A percentile compares a stretch with the other conserved stretches of the same genome.
Evolutionary conservation across 2,329 filamentous ascomycete genomes (phyloP).

Genomic region (Penicillium sp.): DNA sequence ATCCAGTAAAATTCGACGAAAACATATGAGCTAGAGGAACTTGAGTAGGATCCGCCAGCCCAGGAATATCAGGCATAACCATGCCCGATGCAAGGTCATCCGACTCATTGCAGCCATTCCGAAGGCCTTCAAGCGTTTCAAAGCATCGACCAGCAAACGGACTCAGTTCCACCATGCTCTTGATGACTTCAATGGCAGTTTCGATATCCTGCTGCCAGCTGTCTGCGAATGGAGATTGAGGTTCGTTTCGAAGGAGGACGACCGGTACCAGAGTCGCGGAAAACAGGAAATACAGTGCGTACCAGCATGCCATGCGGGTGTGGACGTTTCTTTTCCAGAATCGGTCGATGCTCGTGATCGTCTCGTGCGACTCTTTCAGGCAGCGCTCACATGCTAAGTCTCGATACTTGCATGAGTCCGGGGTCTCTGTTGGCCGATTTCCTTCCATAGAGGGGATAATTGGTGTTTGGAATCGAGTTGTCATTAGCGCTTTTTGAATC

Average conservation of each 20-base stretch:
- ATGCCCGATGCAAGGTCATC: neutral
- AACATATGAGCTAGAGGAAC: slow-evolving; percentile 1
- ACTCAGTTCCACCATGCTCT: slow-evolving; percentile 1
- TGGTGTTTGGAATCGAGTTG: neutral
- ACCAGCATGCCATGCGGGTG: slow-evolving; percentile 6
- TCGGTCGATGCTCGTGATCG: neutral
- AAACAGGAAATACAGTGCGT: slow-evolving; percentile 5
- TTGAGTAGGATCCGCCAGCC: neutral
- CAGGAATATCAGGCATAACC: neutral
- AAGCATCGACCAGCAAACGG: slow-evolving; percentile 1
- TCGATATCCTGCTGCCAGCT: slow-evolving; percentile 2
- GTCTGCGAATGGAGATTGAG: neutral
- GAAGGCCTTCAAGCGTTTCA: slow-evolving; percentile 1
- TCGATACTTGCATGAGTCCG: neutral
- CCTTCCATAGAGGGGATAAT: too few relatives aligned
- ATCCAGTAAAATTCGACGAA: neutral
- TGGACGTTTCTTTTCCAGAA: slow-evolving; percentile 1
- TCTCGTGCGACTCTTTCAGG: slow-evolving; percentile 2
- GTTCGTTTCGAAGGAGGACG: neutral
- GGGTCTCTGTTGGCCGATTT: neutral
- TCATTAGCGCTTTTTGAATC: neutral
- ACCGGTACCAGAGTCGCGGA: slow-evolving; percentile 3
- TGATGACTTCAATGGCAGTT: slow-evolving; percentile 1
- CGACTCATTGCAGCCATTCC: neutral
- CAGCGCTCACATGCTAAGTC: neutral